phyloP scores from a whole-genome alignment of 2,329 filamentous ascomycete genomes.

The Rutstroemia sp. region DNA sequence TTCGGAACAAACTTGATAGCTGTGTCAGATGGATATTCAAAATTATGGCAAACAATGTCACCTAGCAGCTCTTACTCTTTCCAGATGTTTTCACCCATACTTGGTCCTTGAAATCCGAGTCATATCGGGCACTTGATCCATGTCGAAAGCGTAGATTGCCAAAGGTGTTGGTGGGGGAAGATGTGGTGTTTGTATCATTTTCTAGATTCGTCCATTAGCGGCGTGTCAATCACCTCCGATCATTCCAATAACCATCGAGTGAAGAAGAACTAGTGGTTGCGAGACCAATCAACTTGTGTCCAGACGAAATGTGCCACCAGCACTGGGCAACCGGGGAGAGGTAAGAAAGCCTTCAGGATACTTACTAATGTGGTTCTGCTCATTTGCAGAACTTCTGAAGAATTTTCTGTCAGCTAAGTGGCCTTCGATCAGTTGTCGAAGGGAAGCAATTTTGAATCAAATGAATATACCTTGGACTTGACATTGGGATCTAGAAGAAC shows the following conservation, averaged over 20 bases:
- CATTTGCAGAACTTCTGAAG: constrained; percentile 1
- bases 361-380: constrained; percentile 5
- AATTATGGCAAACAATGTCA: background rate
- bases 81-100: constrained; percentile 27
- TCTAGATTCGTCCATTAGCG: background rate
- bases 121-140: constrained; percentile 30
- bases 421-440: too few relatives aligned
- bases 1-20: constrained; percentile 15
- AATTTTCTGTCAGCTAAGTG: too few relatives aligned
- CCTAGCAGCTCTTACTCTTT: constrained; percentile 17
- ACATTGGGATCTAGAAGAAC: background rate
- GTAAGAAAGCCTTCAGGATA: background rate
- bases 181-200: background rate
- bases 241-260: too few relatives aligned
- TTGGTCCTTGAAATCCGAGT: constrained; percentile 29
- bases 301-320: too few relatives aligned
- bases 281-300: background rate
- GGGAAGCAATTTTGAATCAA: background rate
- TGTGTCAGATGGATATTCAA: background rate
- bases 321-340: too few relatives aligned
- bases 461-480: constrained; percentile 6
- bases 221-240: background rate
- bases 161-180: background rate
- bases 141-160: constrained; percentile 25
- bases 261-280: background rate